Evolutionary conservation across 2,329 filamentous ascomycete genomes (phyloP), one percentile per base, ranked within the genome.

Genomic region (Fusarium lyarnte): DNA sequence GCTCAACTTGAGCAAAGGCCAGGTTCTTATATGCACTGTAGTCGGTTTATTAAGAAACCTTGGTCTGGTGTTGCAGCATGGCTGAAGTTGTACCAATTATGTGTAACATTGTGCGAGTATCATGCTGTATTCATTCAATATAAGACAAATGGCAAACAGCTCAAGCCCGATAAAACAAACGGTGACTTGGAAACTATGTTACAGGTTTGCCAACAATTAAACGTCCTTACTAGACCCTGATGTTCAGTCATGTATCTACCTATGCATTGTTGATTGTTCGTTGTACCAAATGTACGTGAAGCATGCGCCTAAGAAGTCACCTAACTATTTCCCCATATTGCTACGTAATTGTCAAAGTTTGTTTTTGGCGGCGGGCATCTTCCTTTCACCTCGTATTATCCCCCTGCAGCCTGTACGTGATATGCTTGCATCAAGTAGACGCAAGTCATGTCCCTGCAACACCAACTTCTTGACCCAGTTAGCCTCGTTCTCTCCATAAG

Each of bases 81-180:
- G 27, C 33, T 27, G 36, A 38, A 38, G 33, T 59, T 41, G 46
- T 55, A 64, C 51, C 51, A 31, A 42, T 36, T 33, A 31, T 47
- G 59, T 64, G 59, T 29, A 53, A 65, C 62, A 36, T 63, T 64
- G 62, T 65, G 52, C 62, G 47, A 65, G 62, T 46, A 31, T 63
- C n/a, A 41, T 55, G 29, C 23, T 46, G 39, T 31, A 64, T 42
- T 53, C 27, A n/a, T 25, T 25, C 25, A 25, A 25, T 25, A 25
- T 25, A n/a, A 14, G 19, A 19, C 19, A 38, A 51, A 51, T 33
- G 29, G 33, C 23, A 38, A 21, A 27, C 13, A 21, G n/a, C 23
- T 21, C 19, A 14, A 33, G 14, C 31, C n/a, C n/a, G 33, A n/a
- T 21, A 38, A 8, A 21, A 13, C 33, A 52, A 52, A 52, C 11